Evolutionary conservation across 2,329 filamentous ascomycete species (phyloP), one percentile per base, ranked within the genome.

Genomic region (Penicillium sp.): DNA sequence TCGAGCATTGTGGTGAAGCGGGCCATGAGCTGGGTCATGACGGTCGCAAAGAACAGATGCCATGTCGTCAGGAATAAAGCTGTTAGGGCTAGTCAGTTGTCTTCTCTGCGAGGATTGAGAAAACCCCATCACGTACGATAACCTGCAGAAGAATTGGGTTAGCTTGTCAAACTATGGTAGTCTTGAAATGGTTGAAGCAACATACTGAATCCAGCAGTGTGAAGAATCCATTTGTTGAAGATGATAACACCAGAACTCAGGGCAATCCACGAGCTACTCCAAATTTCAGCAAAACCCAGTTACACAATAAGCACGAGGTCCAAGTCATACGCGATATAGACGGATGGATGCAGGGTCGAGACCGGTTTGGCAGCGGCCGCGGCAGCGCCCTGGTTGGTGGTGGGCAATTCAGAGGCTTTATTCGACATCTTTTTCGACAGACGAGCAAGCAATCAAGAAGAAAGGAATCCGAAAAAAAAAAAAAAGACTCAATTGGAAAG

Each of bases 161-260:
- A 53, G 49, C 20, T 42, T 26, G 4, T 28, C 9, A 20, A 12
- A 38, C 18, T 3, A 12, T 51, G 42, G 9, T 14, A 47, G 18
- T 28, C 7, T 33, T 35, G 14, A 74, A 71, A 75, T 51, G 9
- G 26, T 42, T n/a, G 12, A 20, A 5, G 52, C 63, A 52, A 68
- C 86, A 80, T 82, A 90, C 87, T 83, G 80, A 97, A 97, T 62
- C 90, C 83, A 61, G 88, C 82, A 40, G 88, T 92, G 68, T 93
- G 87, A 61, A 97, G 83, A 68, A 97, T 91, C 86, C 90, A 96
- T 84, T 99, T 99, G 86, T 99, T 97, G 87, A 97, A 97, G 61
- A 97, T 81, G 73, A 97, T 99, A 71, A 97, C 91, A 67, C 88
- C 90, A 43, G 91, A 96, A 69, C 90, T 96, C 73, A 97, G 82